A percentile compares a stretch with the other conserved stretches of the same genome.
These are phyloP conservation scores for Huntiella omanensis DNA, from an alignment of 2,329 filamentous ascomycete genomes.

Conservation along the genomic window DNA sequence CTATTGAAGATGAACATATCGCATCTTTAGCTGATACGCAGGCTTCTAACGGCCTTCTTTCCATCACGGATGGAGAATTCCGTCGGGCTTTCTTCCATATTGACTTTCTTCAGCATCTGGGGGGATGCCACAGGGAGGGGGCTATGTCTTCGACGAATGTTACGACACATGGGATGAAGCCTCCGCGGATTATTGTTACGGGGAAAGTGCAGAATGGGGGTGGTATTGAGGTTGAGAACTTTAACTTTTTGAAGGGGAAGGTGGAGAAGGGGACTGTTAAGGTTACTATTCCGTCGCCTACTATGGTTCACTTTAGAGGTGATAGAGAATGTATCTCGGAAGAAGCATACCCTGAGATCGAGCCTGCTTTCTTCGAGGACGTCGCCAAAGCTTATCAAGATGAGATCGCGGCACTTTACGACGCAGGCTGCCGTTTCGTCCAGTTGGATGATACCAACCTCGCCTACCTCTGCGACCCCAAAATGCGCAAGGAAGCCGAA, in stretches of 20 bases:
- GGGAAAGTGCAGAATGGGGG: slow-evolving; percentile 23
- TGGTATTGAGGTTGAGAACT: slow-evolving; percentile 26
- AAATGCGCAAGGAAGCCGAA: slow-evolving; percentile 10
- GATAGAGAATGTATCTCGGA: slow-evolving; percentile 33
- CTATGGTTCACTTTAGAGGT: slow-evolving; percentile 43
- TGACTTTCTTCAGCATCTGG: slow-evolving; percentile 29
- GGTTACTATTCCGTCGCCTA: slow-evolving; percentile 46
- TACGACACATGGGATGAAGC: slow-evolving; percentile 21
- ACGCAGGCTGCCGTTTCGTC: slow-evolving; percentile 34
- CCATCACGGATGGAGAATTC: slow-evolving; percentile 53
- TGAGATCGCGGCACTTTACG: slow-evolving; percentile 35
- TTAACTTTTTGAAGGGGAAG: slow-evolving; percentile 19
- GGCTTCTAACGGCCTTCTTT: slow-evolving; percentile 40
- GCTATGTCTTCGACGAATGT: slow-evolving; percentile 22
- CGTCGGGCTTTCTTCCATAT: slow-evolving; percentile 30
- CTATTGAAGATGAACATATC: slow-evolving; percentile 37
- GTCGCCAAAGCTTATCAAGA: slow-evolving; percentile 35
- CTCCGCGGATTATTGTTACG: slow-evolving; percentile 15
- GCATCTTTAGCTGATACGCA: slow-evolving; percentile 46
- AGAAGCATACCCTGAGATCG: slow-evolving; percentile 28
- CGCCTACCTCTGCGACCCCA: slow-evolving; percentile 17
- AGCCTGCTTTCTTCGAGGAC: slow-evolving; percentile 37
- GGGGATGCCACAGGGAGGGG: slow-evolving; percentile 20
- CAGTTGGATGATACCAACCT: slow-evolving; percentile 47
- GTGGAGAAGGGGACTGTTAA: slow-evolving; percentile 45